Conservation (phyloP, 2,329 filamentous ascomycete genomes). For the Penicillium brasilianum region DNA sequence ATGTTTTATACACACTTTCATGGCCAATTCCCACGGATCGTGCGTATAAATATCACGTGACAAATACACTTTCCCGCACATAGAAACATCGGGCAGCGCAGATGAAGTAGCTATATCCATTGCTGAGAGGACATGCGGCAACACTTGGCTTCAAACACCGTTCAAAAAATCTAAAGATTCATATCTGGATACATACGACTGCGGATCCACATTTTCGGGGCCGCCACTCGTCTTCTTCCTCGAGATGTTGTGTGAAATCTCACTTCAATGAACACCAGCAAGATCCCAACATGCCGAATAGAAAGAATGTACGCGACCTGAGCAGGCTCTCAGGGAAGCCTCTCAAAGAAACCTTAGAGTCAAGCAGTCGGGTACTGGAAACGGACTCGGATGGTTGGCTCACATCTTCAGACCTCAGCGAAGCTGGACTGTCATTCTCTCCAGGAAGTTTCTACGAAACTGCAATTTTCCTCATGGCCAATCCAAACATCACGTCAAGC, state of each 20-base stretch:
- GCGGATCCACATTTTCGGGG: too few relatives aligned
- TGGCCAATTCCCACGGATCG: not conserved
- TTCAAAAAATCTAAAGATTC: too few relatives aligned
- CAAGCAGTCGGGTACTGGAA: slow-evolving; percentile 27
- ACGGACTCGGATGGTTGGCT: slow-evolving; percentile 35
- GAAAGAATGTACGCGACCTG: slow-evolving; percentile 30
- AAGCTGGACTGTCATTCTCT: slow-evolving; percentile 33
- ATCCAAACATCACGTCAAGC: slow-evolving; percentile 64
- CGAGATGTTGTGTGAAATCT: not conserved
- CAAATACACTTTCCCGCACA: not conserved
- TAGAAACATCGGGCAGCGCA: not conserved
- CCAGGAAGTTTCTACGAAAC: slow-evolving; percentile 51
- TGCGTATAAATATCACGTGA: not conserved
- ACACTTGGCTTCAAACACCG: not conserved
- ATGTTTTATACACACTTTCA: not conserved
- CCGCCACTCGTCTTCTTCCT: not conserved
- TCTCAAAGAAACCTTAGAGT: slow-evolving; percentile 35
- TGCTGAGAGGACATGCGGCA: not conserved
- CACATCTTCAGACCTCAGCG: slow-evolving; percentile 39
- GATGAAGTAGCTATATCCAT: not conserved
- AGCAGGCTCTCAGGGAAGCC: slow-evolving; percentile 34
- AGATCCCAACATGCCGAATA: slow-evolving; percentile 24
- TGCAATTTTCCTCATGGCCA: slow-evolving; percentile 54
- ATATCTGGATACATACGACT: not conserved
- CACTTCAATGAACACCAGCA: not conserved